A percentile compares a stretch with the other conserved stretches of the same genome.
These are phyloP conservation scores for Salvia hispanica DNA, from an alignment of 257 asterid species.

Conservation along the genomic window DNA sequence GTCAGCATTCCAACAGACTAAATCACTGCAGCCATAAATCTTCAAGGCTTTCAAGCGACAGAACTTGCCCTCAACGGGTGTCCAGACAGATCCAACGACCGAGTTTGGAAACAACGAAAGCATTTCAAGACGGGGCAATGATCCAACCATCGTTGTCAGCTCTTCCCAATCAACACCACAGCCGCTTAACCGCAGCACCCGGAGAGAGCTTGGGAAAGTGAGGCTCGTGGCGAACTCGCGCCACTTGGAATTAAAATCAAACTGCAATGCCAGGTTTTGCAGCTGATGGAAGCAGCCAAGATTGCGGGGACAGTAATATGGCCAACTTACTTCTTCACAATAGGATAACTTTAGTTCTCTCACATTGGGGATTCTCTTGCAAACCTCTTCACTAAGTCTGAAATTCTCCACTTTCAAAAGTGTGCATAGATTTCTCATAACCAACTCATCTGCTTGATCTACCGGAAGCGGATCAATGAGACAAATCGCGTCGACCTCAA, in stretches of 20 bases:
- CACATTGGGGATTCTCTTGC: slow-evolving; percentile 20
- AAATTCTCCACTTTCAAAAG: background rate
- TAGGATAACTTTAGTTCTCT: background rate
- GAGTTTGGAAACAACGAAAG: background rate
- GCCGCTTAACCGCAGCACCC: background rate
- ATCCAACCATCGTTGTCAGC: background rate
- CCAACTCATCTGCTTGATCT: background rate
- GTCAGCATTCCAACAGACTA: slow-evolving; percentile 8
- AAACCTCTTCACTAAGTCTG: background rate
- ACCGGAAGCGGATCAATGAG: slow-evolving; percentile 1
- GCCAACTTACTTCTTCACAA: background rate
- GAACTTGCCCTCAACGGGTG: slow-evolving; percentile 25
- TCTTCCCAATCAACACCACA: slow-evolving; percentile 14
- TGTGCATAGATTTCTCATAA: background rate
- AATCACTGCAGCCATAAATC: background rate
- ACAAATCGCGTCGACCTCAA: background rate
- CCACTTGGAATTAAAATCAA: background rate
- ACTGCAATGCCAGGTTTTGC: background rate
- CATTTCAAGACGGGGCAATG: background rate
- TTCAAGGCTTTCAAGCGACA: background rate
- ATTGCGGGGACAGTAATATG: background rate
- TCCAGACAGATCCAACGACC: background rate
- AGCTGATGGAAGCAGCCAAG: background rate
- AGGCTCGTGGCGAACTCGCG: background rate
- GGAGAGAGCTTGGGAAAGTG: slow-evolving; percentile 9